These are phyloP conservation scores for Micractinium sp. DNA, from an alignment of 139 green algal genomes.

Conservation along the genomic window DNA sequence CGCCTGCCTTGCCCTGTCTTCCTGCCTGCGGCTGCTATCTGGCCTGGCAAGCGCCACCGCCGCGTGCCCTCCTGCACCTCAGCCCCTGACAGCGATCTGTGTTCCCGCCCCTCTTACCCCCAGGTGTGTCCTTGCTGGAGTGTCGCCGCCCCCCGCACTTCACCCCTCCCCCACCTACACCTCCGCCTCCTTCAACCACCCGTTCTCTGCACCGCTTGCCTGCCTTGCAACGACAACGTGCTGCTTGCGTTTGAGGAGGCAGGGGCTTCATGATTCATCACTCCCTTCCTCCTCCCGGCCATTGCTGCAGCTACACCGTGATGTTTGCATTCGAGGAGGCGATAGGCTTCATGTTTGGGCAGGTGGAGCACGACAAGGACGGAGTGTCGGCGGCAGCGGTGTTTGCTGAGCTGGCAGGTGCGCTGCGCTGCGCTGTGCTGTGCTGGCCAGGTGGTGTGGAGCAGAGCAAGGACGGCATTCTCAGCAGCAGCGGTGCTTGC, in stretches of 20 bases:
- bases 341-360: constrained; percentile 77
- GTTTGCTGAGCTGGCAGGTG: constrained; percentile 73
- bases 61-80: not conserved
- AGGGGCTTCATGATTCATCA: too few species aligned
- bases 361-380: constrained; percentile 71
- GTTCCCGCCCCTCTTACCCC: too few species aligned
- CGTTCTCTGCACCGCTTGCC: too few species aligned
- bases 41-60: not conserved
- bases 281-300: too few species aligned
- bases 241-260: too few species aligned
- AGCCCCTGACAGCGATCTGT: not conserved
- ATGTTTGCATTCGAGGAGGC: constrained; percentile 87
- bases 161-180: too few species aligned
- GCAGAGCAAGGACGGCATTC: not conserved
- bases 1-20: not conserved
- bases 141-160: too few species aligned
- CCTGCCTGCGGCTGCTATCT: not conserved
- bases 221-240: too few species aligned
- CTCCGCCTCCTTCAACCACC: too few species aligned
- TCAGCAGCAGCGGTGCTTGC: not conserved
- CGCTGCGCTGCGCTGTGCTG: not conserved
- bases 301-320: constrained; percentile 47
- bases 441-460: not conserved
- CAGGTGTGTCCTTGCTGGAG: too few species aligned
- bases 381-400: constrained; percentile 69